Evolutionary conservation across 2,329 filamentous ascomycete species (phyloP), one percentile per base, ranked within the genome.

Genomic region (Trichoderma afroharzianum): DNA sequence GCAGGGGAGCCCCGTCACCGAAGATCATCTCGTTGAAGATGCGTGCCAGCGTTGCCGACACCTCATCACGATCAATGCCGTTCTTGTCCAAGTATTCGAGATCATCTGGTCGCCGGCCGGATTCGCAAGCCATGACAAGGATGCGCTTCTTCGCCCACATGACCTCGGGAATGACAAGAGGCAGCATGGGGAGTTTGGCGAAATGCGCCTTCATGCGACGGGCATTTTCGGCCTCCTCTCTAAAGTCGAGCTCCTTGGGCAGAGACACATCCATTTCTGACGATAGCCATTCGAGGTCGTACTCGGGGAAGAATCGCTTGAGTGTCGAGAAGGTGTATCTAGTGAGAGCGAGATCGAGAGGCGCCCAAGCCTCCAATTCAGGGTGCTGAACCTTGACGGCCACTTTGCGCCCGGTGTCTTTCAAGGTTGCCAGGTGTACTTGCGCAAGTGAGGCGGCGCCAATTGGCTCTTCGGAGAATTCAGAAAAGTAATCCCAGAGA

Each of bases 21-120:
- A 99, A 99, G 76, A 99, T 98, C 96, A 99, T 99, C 80, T 98
- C 95, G 84, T 99, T 99, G 87, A 99, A 99, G 72, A 99, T 94
- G 72, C 91, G 90, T 0, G 96, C 92, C 4, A 99, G 85, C 0
- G 94, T 92, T 1, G 95, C 95, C 0, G 95, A 97, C 6, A 99
- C 96, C 81, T 98, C 95, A 78, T 98, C 96, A 24, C 96, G 90
- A 81, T 97, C 94, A 79, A 99, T 99, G 71, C 89, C 88, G 79
- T 97, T 92, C 7, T 87, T 84, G 80, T 98, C 96, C 4, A 99
- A 85, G 79, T 93, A 98, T 18, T 89, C 89, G 1, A 98, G 87
- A 79, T 99, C 95, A 80, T 99, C 96, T 2, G 94, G 92, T 24
- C 96, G 91, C 76, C 90, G 89, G 39, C 96, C 96, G 7, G 93